Percentiles rank a stretch among this genome's conserved stretches.
Conservation (phyloP, 1,284 basidiomycete species). For the Cutaneotrichosporon sp. region DNA sequence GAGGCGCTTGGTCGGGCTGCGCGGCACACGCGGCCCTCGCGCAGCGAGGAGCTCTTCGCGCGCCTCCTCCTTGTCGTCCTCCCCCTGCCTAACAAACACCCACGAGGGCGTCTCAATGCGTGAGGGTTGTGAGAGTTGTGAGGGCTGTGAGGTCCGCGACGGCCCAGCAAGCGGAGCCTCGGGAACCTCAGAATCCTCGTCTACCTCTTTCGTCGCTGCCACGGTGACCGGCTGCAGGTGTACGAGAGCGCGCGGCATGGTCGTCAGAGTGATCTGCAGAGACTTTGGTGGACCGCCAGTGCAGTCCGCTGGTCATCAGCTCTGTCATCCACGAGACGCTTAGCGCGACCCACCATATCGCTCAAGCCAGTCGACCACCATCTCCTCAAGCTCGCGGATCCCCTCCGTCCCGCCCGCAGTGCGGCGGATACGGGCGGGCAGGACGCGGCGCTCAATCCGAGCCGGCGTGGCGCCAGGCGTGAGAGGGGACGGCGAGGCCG, state of each 20-base stretch:
- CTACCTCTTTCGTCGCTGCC: neutral
- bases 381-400: constrained; percentile 65
- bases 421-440: constrained; percentile 70
- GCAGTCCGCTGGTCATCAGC: constrained; percentile 57
- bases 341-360: constrained; percentile 73
- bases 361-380: constrained; percentile 75
- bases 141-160: no score
- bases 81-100: constrained; percentile 33
- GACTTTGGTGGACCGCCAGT: constrained; percentile 60
- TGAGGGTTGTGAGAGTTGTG: no score
- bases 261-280: constrained; percentile 65
- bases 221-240: constrained; percentile 17
- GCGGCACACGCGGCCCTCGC: neutral
- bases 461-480: no score
- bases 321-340: constrained; percentile 48
- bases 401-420: constrained; percentile 58
- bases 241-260: constrained; percentile 40
- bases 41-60: constrained; percentile 28
- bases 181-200: constrained; percentile 12
- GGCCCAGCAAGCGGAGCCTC: constrained; percentile 23
- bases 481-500: no score
- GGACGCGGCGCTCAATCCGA: constrained; percentile 61
- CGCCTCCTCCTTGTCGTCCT: constrained; percentile 43
- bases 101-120: constrained; percentile 42
- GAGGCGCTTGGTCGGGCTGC: constrained; percentile 30